These are phyloP conservation scores for Amphibolis antarctica DNA, from an alignment of 106 monocot genomes.

Conservation along the genomic window DNA sequence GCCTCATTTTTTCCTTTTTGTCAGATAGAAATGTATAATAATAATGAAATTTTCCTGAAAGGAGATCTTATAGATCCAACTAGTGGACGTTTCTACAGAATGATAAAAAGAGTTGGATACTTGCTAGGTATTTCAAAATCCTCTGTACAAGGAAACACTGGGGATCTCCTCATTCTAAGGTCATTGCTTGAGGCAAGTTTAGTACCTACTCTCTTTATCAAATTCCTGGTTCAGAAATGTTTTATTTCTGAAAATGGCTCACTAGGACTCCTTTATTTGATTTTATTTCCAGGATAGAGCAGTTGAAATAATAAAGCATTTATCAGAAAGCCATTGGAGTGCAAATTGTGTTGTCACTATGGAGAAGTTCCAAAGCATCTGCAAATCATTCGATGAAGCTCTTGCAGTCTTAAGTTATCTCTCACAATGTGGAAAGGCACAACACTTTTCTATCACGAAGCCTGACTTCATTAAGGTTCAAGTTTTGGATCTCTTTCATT, in stretches of 20 bases:
- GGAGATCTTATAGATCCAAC: conserved; percentile 61
- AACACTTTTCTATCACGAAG: conserved; percentile 46
- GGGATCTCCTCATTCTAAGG: conserved; percentile 50
- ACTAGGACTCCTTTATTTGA: not conserved
- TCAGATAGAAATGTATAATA: conserved; percentile 74
- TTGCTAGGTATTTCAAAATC: conserved; percentile 24
- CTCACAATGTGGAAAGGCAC: conserved; percentile 48
- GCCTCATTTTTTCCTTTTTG: conserved; percentile 4
- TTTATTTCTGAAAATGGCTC: not conserved
- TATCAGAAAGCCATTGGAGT: conserved; percentile 62
- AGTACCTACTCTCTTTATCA: not conserved
- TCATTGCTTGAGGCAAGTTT: conserved; percentile 49
- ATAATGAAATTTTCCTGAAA: conserved; percentile 52
- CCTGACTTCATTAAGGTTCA: conserved; percentile 58
- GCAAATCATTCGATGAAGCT: conserved; percentile 43
- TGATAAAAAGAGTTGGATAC: conserved; percentile 34
- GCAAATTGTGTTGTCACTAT: conserved; percentile 69
- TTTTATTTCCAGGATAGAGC: conserved; percentile 48
- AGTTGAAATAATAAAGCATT: conserved; percentile 30
- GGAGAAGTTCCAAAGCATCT: conserved; percentile 43
- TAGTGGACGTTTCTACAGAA: conserved; percentile 39
- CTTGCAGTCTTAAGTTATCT: conserved; percentile 49
- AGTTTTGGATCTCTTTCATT: not conserved
- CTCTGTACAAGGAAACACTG: conserved; percentile 20
- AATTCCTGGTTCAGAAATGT: not conserved